These are phyloP conservation scores for Liquidambar formosana DNA, from an alignment of 164 flowering plant genomes.

Conservation along the genomic window DNA sequence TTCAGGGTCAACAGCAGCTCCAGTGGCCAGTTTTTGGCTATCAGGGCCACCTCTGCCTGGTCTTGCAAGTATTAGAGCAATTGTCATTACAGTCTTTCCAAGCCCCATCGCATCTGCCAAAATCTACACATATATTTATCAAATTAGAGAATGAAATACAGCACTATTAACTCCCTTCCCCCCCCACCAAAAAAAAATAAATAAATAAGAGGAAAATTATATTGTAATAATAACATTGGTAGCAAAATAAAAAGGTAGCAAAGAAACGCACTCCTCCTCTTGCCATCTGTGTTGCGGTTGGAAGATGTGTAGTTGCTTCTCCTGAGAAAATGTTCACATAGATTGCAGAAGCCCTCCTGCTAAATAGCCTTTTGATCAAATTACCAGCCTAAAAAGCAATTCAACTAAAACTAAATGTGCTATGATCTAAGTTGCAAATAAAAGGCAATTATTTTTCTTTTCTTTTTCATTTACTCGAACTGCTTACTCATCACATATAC, in stretches of 20 bases:
- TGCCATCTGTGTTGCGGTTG: conserved; percentile 63
- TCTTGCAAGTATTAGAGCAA: conserved; percentile 64
- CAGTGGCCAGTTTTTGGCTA: conserved; percentile 12
- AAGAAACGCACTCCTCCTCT: conserved; percentile 74
- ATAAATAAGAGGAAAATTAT: neutral
- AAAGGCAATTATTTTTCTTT: neutral
- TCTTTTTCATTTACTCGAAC: neutral
- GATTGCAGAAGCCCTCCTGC: conserved; percentile 70
- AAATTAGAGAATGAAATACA: conserved; percentile 12
- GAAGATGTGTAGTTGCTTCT: conserved; percentile 70
- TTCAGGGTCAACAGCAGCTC: conserved; percentile 14
- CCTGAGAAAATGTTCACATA: conserved; percentile 76
- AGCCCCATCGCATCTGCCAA: conserved; percentile 95
- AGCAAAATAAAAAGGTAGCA: neutral
- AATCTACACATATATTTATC: conserved; percentile 36
- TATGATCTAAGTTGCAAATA: neutral
- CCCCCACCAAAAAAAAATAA: neutral
- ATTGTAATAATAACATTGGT: neutral
- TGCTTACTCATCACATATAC: conserved; percentile 66
- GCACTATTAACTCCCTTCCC: too few species aligned
- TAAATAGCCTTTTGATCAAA: neutral
- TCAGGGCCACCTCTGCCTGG: conserved; percentile 41
- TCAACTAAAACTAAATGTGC: neutral
- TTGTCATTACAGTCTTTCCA: conserved; percentile 90
- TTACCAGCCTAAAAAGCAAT: neutral